These are phyloP conservation scores for Cordyceps javanica DNA, from an alignment of 2,329 filamentous ascomycete genomes.

Conservation along the genomic window DNA sequence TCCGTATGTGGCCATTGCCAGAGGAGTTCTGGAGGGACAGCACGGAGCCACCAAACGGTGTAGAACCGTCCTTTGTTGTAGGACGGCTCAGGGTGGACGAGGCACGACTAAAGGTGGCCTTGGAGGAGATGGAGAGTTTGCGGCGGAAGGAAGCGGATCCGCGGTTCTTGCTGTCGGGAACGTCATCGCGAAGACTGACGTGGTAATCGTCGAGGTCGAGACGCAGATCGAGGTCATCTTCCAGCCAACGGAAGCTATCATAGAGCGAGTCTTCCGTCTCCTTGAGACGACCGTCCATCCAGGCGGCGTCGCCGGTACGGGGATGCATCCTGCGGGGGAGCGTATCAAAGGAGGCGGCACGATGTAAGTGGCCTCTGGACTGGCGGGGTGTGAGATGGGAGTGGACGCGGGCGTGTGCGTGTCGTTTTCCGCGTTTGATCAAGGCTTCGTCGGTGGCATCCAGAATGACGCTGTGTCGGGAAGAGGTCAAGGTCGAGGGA, in stretches of 20 bases:
- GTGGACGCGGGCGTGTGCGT: too few relatives aligned
- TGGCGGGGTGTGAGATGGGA: slow-evolving; percentile 14
- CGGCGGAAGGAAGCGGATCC: slow-evolving; percentile 63
- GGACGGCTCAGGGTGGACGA: slow-evolving; percentile 46
- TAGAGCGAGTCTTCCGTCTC: slow-evolving; percentile 48
- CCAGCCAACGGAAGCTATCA: slow-evolving; percentile 67
- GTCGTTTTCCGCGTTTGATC: slow-evolving; percentile 22
- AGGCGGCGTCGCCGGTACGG: slow-evolving; percentile 17
- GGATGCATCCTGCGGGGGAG: slow-evolving; percentile 22
- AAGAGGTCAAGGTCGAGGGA: not conserved
- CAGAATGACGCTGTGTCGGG: slow-evolving; percentile 31
- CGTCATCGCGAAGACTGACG: slow-evolving; percentile 48
- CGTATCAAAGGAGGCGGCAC: slow-evolving; percentile 3
- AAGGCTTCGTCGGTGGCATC: slow-evolving; percentile 23
- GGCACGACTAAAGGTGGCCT: slow-evolving; percentile 54
- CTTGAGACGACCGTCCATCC: slow-evolving; percentile 16
- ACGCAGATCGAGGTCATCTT: slow-evolving; percentile 64
- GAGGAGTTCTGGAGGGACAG: slow-evolving; percentile 17
- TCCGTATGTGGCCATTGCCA: slow-evolving; percentile 34
- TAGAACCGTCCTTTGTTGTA: slow-evolving; percentile 34
- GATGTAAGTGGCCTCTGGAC: not conserved
- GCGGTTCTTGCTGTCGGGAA: slow-evolving; percentile 38
- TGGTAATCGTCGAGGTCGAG: slow-evolving; percentile 67
- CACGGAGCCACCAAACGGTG: slow-evolving; percentile 16
- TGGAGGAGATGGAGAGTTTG: slow-evolving; percentile 62